Conservation (phyloP, 148 eudicot genomes). For the Nepenthes gracilis region DNA sequence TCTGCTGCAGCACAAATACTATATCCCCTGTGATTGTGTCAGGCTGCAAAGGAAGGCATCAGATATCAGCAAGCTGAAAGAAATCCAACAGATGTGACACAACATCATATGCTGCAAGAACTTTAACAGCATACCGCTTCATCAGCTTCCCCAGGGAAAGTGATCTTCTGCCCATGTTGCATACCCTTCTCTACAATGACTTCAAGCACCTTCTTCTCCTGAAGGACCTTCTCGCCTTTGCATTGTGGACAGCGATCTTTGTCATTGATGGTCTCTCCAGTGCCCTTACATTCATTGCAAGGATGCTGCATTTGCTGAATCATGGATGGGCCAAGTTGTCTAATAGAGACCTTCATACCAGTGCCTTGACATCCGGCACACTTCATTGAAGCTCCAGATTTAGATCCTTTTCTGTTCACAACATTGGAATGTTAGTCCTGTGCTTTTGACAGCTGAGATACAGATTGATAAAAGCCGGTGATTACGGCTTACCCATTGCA, state of each 20-base stretch:
- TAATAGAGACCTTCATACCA: constrained; percentile 3
- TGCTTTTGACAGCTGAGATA: background rate
- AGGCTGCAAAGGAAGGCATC: background rate
- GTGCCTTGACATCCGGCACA: constrained; percentile 3
- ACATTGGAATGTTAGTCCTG: background rate
- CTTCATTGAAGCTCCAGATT: constrained; percentile 4
- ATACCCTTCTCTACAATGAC: background rate
- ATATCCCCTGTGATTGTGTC: constrained; percentile 3
- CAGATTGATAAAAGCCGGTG: background rate
- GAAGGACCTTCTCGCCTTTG: constrained; percentile 2
- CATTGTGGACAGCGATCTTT: constrained; percentile 2
- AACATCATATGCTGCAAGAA: background rate
- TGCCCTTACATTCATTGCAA: constrained; percentile 5
- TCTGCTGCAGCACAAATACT: constrained; percentile 5
- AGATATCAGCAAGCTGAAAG: background rate
- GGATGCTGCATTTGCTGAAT: constrained; percentile 7
- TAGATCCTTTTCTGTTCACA: constrained; percentile 1
- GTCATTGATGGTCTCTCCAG: constrained; percentile 1
- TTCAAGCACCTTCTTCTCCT: constrained; percentile 6
- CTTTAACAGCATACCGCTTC: constrained; percentile 1
- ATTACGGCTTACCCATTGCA: constrained; percentile 5
- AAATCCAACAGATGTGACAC: background rate
- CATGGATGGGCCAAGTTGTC: constrained; percentile 3
- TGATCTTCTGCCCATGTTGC: constrained; percentile 5
- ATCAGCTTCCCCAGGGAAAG: constrained; percentile 5